phyloP scores from a whole-genome alignment of 352 stramenopile species.

The Saprolegnia diclina region DNA sequence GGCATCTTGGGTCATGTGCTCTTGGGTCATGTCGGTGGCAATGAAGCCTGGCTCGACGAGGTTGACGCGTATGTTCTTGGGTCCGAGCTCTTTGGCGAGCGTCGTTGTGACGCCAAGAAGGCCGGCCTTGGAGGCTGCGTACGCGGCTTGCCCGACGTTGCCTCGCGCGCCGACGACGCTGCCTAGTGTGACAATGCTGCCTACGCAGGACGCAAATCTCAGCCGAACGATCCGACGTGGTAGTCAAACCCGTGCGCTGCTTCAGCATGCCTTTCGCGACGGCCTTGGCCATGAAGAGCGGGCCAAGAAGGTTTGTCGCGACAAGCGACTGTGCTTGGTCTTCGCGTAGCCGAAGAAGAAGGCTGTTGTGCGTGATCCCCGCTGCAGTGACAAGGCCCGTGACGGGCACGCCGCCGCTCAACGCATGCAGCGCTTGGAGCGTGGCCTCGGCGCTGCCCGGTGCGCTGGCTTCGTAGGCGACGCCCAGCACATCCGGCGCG shows the following conservation, averaged over 20 bases:
- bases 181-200: slow-evolving; percentile 78
- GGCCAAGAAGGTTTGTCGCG: slow-evolving; percentile 68
- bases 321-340: slow-evolving; percentile 62
- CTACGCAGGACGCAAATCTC: slow-evolving; percentile 20
- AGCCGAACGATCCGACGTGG: not conserved
- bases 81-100: slow-evolving; percentile 78
- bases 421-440: slow-evolving; percentile 37
- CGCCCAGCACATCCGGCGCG: slow-evolving; percentile 37
- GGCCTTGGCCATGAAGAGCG: slow-evolving; percentile 66
- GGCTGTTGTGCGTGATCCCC: slow-evolving; percentile 57
- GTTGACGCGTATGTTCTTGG: slow-evolving; percentile 82
- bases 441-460: slow-evolving; percentile 31
- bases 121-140: slow-evolving; percentile 76
- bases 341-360: slow-evolving; percentile 59
- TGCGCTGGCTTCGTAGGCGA: slow-evolving; percentile 48
- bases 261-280: slow-evolving; percentile 75
- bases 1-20: slow-evolving; percentile 45
- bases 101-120: slow-evolving; percentile 70
- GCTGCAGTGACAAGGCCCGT: slow-evolving; percentile 70
- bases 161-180: slow-evolving; percentile 71
- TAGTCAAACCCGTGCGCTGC: slow-evolving; percentile 35
- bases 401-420: slow-evolving; percentile 36
- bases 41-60: slow-evolving; percentile 84
- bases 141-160: slow-evolving; percentile 73
- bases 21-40: slow-evolving; percentile 69